phyloP scores from a whole-genome alignment of 1,284 basidiomycete genomes.

The Somion occarium region DNA sequence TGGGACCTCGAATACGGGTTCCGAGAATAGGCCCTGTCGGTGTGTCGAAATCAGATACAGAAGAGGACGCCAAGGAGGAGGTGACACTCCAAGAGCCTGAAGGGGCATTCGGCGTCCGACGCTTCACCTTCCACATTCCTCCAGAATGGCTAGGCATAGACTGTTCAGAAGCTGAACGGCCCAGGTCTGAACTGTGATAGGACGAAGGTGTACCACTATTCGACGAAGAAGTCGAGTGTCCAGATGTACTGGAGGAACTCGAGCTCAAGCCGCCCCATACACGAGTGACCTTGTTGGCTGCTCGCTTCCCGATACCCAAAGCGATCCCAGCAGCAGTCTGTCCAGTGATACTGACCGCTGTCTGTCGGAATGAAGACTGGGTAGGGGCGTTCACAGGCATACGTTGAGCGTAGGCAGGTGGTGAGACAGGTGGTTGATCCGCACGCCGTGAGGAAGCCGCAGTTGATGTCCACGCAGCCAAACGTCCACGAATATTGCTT shows the following conservation, averaged over 20 bases:
- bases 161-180: conserved; percentile 28
- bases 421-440: conserved; percentile 19
- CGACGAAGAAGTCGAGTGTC: conserved; percentile 37
- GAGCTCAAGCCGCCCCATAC: conserved; percentile 51
- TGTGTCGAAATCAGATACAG: conserved; percentile 45
- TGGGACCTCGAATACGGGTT: conserved; percentile 46
- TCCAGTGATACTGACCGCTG: conserved; percentile 65
- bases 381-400: conserved; percentile 13
- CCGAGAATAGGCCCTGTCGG: conserved; percentile 49
- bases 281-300: conserved; percentile 69
- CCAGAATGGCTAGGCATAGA: conserved; percentile 20
- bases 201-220: conserved; percentile 11
- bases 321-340: conserved; percentile 68
- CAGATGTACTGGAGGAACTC: conserved; percentile 33
- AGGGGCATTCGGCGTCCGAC: conserved; percentile 53
- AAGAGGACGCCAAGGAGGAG: conserved; percentile 43
- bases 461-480: conserved; percentile 45
- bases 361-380: conserved; percentile 45
- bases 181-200: conserved; percentile 2
- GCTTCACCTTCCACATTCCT: conserved; percentile 31
- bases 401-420: conserved; percentile 20
- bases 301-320: conserved; percentile 48
- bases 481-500: conserved; percentile 42
- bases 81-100: conserved; percentile 54
- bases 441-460: conserved; percentile 14